phyloP scores from a whole-genome alignment of 371 early-diverging fungal species.

The Syncephalastrum sp. region DNA sequence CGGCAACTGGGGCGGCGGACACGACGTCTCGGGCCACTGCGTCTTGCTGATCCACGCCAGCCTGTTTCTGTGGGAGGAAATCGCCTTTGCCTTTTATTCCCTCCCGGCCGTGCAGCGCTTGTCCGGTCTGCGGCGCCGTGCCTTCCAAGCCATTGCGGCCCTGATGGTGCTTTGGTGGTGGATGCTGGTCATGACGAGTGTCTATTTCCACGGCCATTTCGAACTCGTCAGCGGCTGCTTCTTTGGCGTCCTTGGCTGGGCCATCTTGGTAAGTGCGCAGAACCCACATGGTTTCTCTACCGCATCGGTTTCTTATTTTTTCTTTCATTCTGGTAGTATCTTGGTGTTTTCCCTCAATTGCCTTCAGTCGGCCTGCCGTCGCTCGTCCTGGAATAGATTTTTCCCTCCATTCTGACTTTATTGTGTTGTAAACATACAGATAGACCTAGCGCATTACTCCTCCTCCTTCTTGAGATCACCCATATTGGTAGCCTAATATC shows the following conservation, averaged over 20 bases:
- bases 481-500: slow-evolving; percentile 48
- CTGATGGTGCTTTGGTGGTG: slow-evolving; percentile 65
- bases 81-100: slow-evolving; percentile 33
- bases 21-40: slow-evolving; percentile 90
- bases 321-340: slow-evolving; percentile 22
- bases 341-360: slow-evolving; percentile 35
- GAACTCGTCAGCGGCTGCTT: slow-evolving; percentile 73
- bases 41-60: slow-evolving; percentile 82
- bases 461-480: slow-evolving; percentile 44
- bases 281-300: neutral
- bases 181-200: slow-evolving; percentile 76
- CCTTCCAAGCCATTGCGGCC: slow-evolving; percentile 31
- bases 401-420: neutral
- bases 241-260: slow-evolving; percentile 74
- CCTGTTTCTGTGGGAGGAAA: slow-evolving; percentile 79
- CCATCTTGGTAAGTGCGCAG: slow-evolving; percentile 38
- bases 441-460: slow-evolving; percentile 18
- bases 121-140: slow-evolving; percentile 5
- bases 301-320: neutral
- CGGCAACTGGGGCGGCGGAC: slow-evolving; percentile 75
- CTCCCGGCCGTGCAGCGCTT: slow-evolving; percentile 16
- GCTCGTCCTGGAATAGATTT: neutral
- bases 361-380: slow-evolving; percentile 21
- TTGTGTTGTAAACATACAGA: slow-evolving; percentile 3
- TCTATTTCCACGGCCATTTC: slow-evolving; percentile 76